Percentiles rank a stretch among this genome's conserved stretches.
phyloP scores from a whole-genome alignment of 257 asterid species.

The Solanum microdontum region DNA sequence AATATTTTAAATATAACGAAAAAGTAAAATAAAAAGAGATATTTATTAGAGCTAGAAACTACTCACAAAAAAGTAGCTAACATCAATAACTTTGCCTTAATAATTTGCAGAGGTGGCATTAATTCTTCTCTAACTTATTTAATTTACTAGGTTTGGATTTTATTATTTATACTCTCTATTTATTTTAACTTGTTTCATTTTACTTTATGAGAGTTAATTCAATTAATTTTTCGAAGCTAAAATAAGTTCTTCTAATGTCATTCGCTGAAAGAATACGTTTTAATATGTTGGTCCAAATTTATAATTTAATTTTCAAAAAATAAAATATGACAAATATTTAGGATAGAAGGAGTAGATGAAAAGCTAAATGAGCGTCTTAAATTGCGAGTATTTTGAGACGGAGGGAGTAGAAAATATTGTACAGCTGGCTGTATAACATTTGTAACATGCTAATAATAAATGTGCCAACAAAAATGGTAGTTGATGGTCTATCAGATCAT shows the following conservation, averaged over 20 bases:
- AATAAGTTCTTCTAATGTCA: neutral
- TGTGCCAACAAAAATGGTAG: neutral
- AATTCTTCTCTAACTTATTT: neutral
- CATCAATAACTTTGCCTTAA: neutral
- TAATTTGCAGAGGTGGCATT: neutral
- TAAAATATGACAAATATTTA: neutral
- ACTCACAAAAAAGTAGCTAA: neutral
- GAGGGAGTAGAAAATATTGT: no score
- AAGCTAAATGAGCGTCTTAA: neutral
- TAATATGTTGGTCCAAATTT: neutral
- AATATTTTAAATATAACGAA: neutral
- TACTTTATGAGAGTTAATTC: neutral
- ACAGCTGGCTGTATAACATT: neutral
- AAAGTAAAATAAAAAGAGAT: neutral
- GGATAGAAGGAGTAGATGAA: rapidly evolving
- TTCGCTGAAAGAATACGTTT: rapidly evolving
- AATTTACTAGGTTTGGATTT: neutral
- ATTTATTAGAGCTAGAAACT: neutral
- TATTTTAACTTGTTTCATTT: neutral
- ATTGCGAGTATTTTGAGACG: no score
- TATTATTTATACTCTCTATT: neutral
- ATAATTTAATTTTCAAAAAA: neutral
- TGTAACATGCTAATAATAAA: neutral
- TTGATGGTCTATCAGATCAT: neutral
- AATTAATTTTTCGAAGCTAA: neutral